A percentile compares a stretch with the other conserved stretches of the same genome.
These are phyloP conservation scores for Albizia julibrissin DNA, from an alignment of 306 rosid species.

Conservation along the genomic window DNA sequence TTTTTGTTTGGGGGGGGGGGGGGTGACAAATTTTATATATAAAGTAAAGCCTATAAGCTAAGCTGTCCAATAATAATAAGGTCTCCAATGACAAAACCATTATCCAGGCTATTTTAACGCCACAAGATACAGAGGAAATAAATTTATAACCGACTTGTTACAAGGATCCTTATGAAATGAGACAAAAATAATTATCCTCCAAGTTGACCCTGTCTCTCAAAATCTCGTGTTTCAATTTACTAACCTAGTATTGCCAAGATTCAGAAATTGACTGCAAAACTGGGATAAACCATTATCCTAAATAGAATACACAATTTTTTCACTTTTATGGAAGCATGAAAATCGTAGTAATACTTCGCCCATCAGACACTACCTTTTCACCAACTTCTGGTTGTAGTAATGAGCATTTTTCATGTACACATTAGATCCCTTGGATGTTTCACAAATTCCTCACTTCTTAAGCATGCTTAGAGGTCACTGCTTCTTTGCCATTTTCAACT, in stretches of 20 bases:
- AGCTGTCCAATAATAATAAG: neutral
- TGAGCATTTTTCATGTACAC: slow-evolving; percentile 34
- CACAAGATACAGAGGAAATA: neutral
- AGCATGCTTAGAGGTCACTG: slow-evolving; percentile 30
- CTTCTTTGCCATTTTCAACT: slow-evolving; percentile 47
- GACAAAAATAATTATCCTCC: slow-evolving; percentile 15
- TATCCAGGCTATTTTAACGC: neutral
- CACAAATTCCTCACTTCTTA: slow-evolving; percentile 36
- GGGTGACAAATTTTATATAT: no score
- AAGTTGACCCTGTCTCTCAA: slow-evolving; percentile 21
- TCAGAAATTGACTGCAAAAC: slow-evolving; percentile 33
- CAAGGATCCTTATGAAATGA: neutral
- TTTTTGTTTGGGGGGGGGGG: neutral
- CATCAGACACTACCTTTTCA: slow-evolving; percentile 37
- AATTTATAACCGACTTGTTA: neutral
- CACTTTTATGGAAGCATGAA: slow-evolving; percentile 23
- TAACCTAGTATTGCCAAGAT: slow-evolving; percentile 7
- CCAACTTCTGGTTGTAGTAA: slow-evolving; percentile 41
- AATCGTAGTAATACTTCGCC: slow-evolving; percentile 35
- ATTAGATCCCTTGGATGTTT: slow-evolving; percentile 24
- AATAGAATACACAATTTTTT: slow-evolving; percentile 34
- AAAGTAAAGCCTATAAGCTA: neutral
- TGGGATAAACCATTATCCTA: slow-evolving; percentile 43
- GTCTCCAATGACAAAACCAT: neutral
- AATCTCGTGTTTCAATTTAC: slow-evolving; percentile 34